phyloP scores from a whole-genome alignment of 495 filamentous ascomycete genomes.

The Pyronema omphalodes region DNA sequence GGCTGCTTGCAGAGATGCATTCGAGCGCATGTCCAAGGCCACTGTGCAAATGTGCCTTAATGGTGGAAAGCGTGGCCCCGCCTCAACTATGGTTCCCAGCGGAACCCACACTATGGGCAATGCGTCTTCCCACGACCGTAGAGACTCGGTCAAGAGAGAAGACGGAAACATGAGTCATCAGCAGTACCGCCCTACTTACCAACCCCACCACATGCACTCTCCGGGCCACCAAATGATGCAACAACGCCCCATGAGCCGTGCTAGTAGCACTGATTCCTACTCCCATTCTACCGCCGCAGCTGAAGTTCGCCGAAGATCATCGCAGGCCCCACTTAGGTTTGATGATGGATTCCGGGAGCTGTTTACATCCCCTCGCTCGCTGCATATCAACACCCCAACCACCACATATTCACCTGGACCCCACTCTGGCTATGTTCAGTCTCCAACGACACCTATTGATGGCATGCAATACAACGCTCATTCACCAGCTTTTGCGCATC shows the following conservation, averaged over 20 bases:
- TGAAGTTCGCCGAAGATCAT: conserved; percentile 8
- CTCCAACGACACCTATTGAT: conserved; percentile 4
- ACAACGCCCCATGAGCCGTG: conserved; percentile 3
- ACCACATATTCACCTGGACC: conserved; percentile 5
- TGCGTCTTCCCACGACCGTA: conserved; percentile 7
- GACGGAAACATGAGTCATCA: conserved; percentile 23
- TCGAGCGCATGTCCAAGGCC: conserved; percentile 86
- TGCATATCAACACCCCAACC: conserved; percentile 9
- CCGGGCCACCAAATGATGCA: background rate
- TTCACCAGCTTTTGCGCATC: background rate
- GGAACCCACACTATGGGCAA: conserved; percentile 8
- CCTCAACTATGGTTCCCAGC: conserved; percentile 8
- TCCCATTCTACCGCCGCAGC: conserved; percentile 9
- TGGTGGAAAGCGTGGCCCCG: conserved; percentile 12
- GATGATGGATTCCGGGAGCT: conserved; percentile 21
- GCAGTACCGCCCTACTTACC: conserved; percentile 16
- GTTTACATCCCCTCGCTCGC: conserved; percentile 17
- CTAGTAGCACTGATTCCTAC: conserved; percentile 13
- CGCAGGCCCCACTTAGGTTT: conserved; percentile 14
- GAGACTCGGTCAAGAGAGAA: background rate
- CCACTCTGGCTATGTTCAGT: conserved; percentile 6
- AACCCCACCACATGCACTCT: conserved; percentile 5
- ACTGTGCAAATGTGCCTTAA: conserved; percentile 59
- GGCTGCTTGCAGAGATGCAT: conserved; percentile 77
- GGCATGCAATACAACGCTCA: conserved; percentile 2